These are phyloP conservation scores for Bathelium albidoporum DNA, from an alignment of 495 filamentous ascomycete genomes.

Conservation along the genomic window DNA sequence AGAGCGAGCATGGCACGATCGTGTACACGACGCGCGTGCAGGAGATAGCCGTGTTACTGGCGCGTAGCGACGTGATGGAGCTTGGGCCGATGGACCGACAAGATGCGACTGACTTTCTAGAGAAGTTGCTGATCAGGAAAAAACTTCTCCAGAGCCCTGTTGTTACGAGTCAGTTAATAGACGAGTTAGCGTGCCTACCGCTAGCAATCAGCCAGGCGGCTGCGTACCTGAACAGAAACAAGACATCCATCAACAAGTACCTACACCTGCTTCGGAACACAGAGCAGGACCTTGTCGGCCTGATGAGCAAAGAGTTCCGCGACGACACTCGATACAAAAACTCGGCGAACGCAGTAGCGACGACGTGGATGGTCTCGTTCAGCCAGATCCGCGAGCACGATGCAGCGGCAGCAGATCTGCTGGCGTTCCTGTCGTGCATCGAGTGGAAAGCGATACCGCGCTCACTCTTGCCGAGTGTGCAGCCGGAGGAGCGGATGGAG, in stretches of 20 bases:
- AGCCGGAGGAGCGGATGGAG: constrained; percentile 11
- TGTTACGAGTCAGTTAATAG: neutral
- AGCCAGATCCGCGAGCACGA: constrained; percentile 12
- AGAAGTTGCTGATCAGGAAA: neutral
- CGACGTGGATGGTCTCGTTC: constrained; percentile 19
- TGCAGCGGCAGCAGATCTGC: constrained; percentile 13
- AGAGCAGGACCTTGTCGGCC: neutral
- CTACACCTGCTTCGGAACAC: neutral
- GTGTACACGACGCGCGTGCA: neutral
- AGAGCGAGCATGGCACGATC: neutral
- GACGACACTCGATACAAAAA: constrained; percentile 17
- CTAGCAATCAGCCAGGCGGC: constrained; percentile 31
- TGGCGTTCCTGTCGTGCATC: constrained; percentile 18
- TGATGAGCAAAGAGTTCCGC: constrained; percentile 6
- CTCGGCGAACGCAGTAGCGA: constrained; percentile 19
- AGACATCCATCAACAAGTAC: neutral
- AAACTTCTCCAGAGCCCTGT: neutral
- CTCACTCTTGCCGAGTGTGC: constrained; percentile 15
- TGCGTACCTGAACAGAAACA: constrained; percentile 28
- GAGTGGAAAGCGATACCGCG: constrained; percentile 27
- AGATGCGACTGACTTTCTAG: neutral
- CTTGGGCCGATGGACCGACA: too few relatives aligned
- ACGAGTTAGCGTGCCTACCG: neutral
- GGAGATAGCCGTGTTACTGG: too few relatives aligned
- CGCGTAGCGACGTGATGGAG: too few relatives aligned